Evolutionary conservation across 1,139 yeast species (phyloP).

Genomic region (Scheffersomyces parashehatae): DNA sequence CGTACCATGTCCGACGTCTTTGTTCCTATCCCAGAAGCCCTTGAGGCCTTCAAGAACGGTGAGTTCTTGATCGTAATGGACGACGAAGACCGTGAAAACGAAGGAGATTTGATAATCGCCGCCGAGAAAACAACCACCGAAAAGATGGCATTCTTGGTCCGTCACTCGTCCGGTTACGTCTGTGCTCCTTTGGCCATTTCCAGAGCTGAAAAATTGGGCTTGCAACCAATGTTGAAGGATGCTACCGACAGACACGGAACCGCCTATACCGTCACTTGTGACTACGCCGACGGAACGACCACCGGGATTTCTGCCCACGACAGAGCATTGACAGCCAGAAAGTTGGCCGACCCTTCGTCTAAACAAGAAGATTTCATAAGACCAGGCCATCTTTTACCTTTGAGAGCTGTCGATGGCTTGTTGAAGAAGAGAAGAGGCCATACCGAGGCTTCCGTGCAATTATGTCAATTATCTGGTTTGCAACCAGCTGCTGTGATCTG

Average conservation of each 20-base stretch:
- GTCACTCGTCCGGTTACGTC: slow-evolving; percentile 87
- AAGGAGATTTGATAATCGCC: slow-evolving; percentile 93
- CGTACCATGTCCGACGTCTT: slow-evolving; percentile 28
- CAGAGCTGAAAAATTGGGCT: slow-evolving; percentile 75
- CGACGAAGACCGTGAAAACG: slow-evolving; percentile 94
- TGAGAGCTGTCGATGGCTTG: slow-evolving; percentile 88
- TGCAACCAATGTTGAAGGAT: slow-evolving; percentile 74
- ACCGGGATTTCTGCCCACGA: slow-evolving; percentile 97
- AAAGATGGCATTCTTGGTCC: slow-evolving; percentile 92
- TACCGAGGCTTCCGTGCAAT: slow-evolving; percentile 95
- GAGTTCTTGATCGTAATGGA: slow-evolving; percentile 94
- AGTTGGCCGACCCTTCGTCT: slow-evolving; percentile 62
- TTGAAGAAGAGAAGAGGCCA: slow-evolving; percentile 88
- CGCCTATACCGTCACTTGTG: slow-evolving; percentile 93
- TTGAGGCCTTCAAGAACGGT: slow-evolving; percentile 80
- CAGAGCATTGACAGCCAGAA: slow-evolving; percentile 78
- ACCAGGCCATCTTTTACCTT: slow-evolving; percentile 94
- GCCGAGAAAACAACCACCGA: slow-evolving; percentile 78
- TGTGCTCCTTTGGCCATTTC: slow-evolving; percentile 84
- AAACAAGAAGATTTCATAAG: slow-evolving; percentile 69
- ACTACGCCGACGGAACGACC: slow-evolving; percentile 83
- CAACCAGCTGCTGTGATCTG: slow-evolving; percentile 91
- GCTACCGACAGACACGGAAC: slow-evolving; percentile 89
- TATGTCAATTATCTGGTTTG: slow-evolving; percentile 74
- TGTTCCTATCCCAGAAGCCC: slow-evolving; percentile 67